Evolutionary conservation across 192 early-diverging fungal species (phyloP), one percentile per base, ranked within the genome.

Genomic region (Entophlyctis luteolus): DNA sequence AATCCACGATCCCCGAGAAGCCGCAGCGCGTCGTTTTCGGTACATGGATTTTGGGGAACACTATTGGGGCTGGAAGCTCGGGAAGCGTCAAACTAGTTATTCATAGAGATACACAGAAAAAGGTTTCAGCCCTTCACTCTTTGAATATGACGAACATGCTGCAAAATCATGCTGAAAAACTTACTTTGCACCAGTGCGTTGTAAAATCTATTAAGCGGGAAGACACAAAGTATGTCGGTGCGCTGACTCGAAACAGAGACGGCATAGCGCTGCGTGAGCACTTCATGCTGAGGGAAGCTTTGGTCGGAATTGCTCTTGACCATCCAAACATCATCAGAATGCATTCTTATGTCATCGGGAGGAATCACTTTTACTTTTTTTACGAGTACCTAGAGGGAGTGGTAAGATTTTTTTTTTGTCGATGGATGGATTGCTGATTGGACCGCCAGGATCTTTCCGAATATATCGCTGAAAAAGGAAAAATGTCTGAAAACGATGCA

Each of bases 361-460:
- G 72, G 37, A 72, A 72, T 47, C 76, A 78, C 31, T 78, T 78
- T 42, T 78, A 78, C 52, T 78, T 75, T 59, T 78, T 78, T 37
- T 78, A 72, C 56, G 76, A 78, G 59, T 50, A 65, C 38, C 52
- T 75, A 20, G 63, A 69, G 29, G 76, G 76, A 38, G 65, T 48
- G 55, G 67, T 68, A 33, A 68, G 28, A n/a, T 39, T 58, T 38
- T 36, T 10, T 27, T 39, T 8, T 18, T 46, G 0, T 2, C 6
- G 38, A 8, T 16, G 12, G 28, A n/a, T 56, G 6, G 3, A 45
- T 54, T 39, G 14, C 16, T 4, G 8, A 12, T 36, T 27, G n/a
- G 5, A 27, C 3, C 8, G 28, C 1, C 14, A 78, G 66, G 76
- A 78, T 68, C 34, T 78, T 37, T 72, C 71, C n/a, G 76, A 78